These are phyloP conservation scores for Volvariella surrecta DNA, from an alignment of 1,284 basidiomycete genomes.

Conservation along the genomic window DNA sequence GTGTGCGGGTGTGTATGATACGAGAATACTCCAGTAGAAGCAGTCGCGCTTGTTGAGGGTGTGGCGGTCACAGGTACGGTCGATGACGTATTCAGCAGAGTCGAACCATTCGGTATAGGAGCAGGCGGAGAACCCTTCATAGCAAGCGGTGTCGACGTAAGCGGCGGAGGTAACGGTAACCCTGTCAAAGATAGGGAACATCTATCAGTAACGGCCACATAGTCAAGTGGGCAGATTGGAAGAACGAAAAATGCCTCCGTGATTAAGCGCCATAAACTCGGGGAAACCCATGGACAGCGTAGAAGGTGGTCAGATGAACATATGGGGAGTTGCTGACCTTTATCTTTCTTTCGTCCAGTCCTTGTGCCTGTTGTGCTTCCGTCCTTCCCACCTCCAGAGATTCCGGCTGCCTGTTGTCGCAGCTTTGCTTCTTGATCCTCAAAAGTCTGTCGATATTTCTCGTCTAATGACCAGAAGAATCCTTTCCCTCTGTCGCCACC, in stretches of 20 bases:
- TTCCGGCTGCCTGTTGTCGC: slow-evolving; percentile 25
- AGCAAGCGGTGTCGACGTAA: slow-evolving; percentile 54
- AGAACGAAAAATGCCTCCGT: too few species aligned
- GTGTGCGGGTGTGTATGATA: slow-evolving; percentile 16
- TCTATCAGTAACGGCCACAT: too few species aligned
- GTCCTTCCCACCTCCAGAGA: slow-evolving; percentile 24
- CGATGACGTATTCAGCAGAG: slow-evolving; percentile 9
- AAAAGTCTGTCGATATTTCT: slow-evolving; percentile 56
- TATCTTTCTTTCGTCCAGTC: slow-evolving; percentile 44
- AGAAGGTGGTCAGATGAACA: not conserved
- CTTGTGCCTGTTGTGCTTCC: slow-evolving; percentile 12
- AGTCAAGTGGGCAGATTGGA: too few species aligned
- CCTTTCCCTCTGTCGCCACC: slow-evolving; percentile 85
- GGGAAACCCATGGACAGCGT: not conserved
- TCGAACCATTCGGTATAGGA: slow-evolving; percentile 11
- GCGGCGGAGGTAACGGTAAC: slow-evolving; percentile 51
- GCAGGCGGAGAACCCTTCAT: slow-evolving; percentile 21
- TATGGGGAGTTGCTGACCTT: slow-evolving; percentile 19
- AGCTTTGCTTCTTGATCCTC: slow-evolving; percentile 60
- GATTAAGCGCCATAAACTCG: not conserved
- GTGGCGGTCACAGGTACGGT: slow-evolving; percentile 10
- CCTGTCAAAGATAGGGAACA: slow-evolving; percentile 19
- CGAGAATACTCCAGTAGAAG: slow-evolving; percentile 26
- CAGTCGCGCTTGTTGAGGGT: not conserved
- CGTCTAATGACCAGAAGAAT: slow-evolving; percentile 83